Evolutionary conservation across 2,329 filamentous ascomycete species (phyloP).

Genomic region (Lomentospora prolificans): DNA sequence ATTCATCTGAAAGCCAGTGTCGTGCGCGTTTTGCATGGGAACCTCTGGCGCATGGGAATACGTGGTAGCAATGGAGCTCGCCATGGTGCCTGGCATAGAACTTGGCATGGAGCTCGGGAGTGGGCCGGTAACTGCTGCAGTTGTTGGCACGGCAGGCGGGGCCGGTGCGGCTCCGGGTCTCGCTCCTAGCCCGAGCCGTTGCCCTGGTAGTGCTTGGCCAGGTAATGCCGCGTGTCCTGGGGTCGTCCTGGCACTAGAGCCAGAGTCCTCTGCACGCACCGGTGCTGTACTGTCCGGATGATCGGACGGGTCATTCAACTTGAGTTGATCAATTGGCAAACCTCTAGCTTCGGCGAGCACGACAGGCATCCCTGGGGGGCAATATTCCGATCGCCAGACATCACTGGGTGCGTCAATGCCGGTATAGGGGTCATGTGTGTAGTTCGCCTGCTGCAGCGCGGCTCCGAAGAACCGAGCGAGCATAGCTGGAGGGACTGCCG

Average conservation of each 20-base stretch:
- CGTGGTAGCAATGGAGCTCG: background rate
- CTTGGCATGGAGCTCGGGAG: too few relatives aligned
- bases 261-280: background rate
- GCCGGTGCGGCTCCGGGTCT: background rate
- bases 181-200: background rate
- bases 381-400: constrained; percentile 11
- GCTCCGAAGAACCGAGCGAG: constrained; percentile 1
- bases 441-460: constrained; percentile 1
- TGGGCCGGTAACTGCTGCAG: too few relatives aligned
- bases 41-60: background rate
- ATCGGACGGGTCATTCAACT: background rate
- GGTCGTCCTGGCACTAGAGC: background rate
- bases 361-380: constrained; percentile 12
- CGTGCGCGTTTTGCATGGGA: background rate
- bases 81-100: background rate
- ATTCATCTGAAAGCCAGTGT: background rate
- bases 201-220: background rate
- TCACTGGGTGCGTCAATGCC: constrained; percentile 1
- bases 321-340: constrained; percentile 8
- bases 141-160: background rate
- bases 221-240: background rate
- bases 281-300: background rate
- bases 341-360: constrained; percentile 13
- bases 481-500: background rate
- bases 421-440: constrained; percentile 6